phyloP scores from a whole-genome alignment of 108 stramenopile species.

The Cylindrotheca fusiformis region DNA sequence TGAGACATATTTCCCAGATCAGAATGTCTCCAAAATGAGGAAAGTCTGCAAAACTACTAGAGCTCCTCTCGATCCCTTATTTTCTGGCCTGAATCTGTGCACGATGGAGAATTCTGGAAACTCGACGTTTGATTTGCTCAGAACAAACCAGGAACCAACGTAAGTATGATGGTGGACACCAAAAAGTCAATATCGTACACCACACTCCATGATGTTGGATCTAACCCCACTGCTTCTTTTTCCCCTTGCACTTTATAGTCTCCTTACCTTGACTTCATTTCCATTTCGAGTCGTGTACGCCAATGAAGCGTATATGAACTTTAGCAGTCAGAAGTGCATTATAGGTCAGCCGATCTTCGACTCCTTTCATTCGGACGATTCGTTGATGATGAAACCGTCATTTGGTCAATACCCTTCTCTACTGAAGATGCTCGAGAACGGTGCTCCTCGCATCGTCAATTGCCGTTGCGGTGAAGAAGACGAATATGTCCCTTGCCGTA shows the following conservation, averaged over 20 bases:
- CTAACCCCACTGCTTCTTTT: too few relatives aligned
- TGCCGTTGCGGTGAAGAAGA: neutral
- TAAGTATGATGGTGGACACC: too few relatives aligned
- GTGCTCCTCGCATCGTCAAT: neutral
- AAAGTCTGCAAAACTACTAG: too few relatives aligned
- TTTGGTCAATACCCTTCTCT: neutral
- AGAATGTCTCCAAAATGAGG: too few relatives aligned
- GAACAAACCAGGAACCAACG: too few relatives aligned
- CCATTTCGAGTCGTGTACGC: neutral
- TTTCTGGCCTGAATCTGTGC: too few relatives aligned
- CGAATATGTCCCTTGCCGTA: neutral
- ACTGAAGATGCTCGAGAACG: neutral
- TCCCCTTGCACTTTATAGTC: neutral
- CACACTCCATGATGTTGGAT: too few relatives aligned
- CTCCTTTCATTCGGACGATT: neutral
- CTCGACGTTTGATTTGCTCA: too few relatives aligned
- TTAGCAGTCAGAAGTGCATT: neutral
- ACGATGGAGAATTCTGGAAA: too few relatives aligned
- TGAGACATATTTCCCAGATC: too few relatives aligned
- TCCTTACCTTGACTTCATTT: neutral
- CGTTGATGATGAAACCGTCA: neutral
- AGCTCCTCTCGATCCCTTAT: too few relatives aligned
- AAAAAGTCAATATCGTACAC: too few relatives aligned
- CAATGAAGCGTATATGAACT: neutral
- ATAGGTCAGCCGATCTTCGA: neutral